A percentile compares a stretch with the other conserved stretches of the same genome.
Conservation (phyloP, 495 filamentous ascomycete species). For the Cudoniella acicularis region DNA sequence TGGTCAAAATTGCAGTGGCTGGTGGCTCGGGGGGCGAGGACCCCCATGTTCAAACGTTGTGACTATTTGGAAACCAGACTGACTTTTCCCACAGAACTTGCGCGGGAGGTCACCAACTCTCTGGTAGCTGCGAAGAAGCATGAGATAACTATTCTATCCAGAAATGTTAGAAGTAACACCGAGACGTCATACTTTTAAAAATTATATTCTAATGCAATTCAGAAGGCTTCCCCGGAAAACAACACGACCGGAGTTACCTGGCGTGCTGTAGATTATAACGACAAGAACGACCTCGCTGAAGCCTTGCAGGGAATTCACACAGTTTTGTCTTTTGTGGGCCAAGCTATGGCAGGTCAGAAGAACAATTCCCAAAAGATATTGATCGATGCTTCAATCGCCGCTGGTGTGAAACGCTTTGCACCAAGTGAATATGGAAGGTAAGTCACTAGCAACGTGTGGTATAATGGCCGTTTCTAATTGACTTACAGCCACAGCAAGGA, state of each 20-base stretch:
- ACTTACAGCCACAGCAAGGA: neutral
- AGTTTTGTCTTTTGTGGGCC: constrained; percentile 48
- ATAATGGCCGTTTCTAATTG: neutral
- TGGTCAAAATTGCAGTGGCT: constrained; percentile 55
- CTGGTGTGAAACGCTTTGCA: constrained; percentile 58
- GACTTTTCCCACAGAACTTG: constrained; percentile 41
- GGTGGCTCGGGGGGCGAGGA: constrained; percentile 48
- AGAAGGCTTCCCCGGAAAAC: constrained; percentile 21
- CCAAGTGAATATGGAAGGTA: constrained; percentile 59
- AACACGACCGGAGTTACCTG: constrained; percentile 28
- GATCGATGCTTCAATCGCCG: constrained; percentile 57
- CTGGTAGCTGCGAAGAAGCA: constrained; percentile 48
- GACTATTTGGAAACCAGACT: neutral
- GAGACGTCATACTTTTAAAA: neutral
- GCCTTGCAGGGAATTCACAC: constrained; percentile 48
- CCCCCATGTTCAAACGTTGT: neutral
- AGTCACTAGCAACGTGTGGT: neutral
- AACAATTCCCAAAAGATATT: constrained; percentile 33
- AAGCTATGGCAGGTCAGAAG: constrained; percentile 30
- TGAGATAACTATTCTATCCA: constrained; percentile 44
- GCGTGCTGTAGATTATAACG: constrained; percentile 42
- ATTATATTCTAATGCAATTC: constrained; percentile 4
- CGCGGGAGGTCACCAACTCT: constrained; percentile 49
- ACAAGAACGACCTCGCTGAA: constrained; percentile 32
- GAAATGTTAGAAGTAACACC: constrained; percentile 33